These are phyloP conservation scores for Pseudogymnoascus pannorum DNA, from an alignment of 2,329 filamentous ascomycete species.

Conservation along the genomic window DNA sequence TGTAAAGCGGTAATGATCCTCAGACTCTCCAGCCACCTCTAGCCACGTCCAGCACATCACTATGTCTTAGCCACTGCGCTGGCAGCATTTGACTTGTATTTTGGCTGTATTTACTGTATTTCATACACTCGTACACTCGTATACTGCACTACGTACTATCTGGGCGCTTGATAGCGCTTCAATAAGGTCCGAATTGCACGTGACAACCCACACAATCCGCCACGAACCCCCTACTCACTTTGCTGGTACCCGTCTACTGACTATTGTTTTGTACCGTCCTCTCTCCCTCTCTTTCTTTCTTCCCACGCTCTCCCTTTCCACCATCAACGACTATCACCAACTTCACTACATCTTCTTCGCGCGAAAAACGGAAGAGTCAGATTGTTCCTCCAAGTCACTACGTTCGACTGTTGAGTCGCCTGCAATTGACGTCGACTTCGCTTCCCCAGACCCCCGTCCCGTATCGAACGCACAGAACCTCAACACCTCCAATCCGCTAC, in stretches of 20 bases:
- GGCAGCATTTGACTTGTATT: background rate
- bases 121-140: background rate
- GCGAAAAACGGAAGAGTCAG: background rate
- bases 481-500: background rate
- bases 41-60: background rate
- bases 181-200: background rate
- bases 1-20: background rate
- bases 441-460: constrained; percentile 3
- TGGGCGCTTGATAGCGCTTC: background rate
- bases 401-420: background rate
- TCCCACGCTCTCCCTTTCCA: background rate
- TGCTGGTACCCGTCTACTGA: background rate
- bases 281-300: background rate
- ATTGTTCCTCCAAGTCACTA: background rate
- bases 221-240: background rate
- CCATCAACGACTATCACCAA: background rate
- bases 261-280: background rate
- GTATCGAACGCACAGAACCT: constrained; percentile 1
- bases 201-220: background rate
- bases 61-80: background rate
- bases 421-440: constrained; percentile 4
- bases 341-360: background rate
- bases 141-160: background rate
- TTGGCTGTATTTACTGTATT: background rate
- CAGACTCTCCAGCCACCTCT: background rate